Conservation (phyloP, 1,284 basidiomycete genomes). For the Trametes sp. region DNA sequence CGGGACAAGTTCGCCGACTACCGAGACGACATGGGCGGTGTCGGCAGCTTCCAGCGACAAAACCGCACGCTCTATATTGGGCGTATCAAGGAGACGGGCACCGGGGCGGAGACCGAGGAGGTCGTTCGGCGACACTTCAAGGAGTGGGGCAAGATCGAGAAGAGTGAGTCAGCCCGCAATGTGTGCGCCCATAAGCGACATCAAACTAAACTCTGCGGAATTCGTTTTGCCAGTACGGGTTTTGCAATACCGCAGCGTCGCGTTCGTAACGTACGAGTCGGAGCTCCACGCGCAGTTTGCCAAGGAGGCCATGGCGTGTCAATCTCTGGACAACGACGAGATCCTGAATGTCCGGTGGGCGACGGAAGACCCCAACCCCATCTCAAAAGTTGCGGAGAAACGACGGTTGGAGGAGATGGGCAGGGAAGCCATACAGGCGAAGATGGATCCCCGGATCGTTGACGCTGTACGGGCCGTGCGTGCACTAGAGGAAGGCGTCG, state of each 20-base stretch:
- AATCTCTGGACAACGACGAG: conserved; percentile 97
- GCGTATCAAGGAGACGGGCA: conserved; percentile 90
- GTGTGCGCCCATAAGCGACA: not conserved
- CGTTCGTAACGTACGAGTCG: conserved; percentile 94
- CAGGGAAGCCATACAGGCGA: conserved; percentile 82
- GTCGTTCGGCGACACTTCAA: conserved; percentile 92
- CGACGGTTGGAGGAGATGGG: conserved; percentile 83
- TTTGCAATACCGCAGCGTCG: conserved; percentile 93
- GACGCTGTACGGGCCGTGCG: conserved; percentile 86
- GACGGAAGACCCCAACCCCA: conserved; percentile 95
- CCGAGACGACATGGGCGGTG: conserved; percentile 99
- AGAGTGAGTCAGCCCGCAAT: conserved; percentile 64
- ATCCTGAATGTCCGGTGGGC: conserved; percentile 98
- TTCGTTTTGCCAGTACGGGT: conserved; percentile 75
- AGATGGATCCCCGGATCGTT: conserved; percentile 85
- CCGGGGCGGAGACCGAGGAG: conserved; percentile 89
- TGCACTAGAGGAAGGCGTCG: conserved; percentile 84
- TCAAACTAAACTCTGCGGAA: not conserved
- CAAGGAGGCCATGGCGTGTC: conserved; percentile 99
- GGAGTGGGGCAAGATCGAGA: conserved; percentile 97
- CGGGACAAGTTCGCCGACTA: conserved; percentile 98
- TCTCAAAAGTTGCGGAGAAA: conserved; percentile 86
- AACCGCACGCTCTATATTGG: conserved; percentile 97
- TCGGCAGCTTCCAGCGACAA: conserved; percentile 93
- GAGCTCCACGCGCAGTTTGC: conserved; percentile 95